These are phyloP conservation scores for Tuber aestivum DNA, from an alignment of 495 filamentous ascomycete species.

Conservation along the genomic window DNA sequence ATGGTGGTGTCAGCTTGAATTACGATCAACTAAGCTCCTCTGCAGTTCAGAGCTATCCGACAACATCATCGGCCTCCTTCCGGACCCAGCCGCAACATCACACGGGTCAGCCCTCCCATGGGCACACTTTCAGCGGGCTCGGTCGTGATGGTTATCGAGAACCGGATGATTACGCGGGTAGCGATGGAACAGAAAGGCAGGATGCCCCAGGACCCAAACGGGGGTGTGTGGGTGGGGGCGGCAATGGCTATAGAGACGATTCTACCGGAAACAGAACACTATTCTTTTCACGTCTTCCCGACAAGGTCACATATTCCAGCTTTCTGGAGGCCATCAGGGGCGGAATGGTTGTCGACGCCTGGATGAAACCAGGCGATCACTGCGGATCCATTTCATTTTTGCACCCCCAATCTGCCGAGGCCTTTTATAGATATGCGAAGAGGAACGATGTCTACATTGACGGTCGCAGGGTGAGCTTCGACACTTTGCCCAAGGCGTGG, in stretches of 20 bases:
- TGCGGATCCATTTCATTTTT: slow-evolving; percentile 66
- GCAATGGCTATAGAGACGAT: slow-evolving; percentile 20
- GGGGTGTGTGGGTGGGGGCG: not conserved
- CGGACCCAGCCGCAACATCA: slow-evolving; percentile 21
- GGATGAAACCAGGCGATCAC: slow-evolving; percentile 57
- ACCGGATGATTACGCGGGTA: slow-evolving; percentile 14
- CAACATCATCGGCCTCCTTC: slow-evolving; percentile 12
- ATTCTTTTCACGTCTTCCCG: slow-evolving; percentile 57
- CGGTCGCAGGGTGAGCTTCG: slow-evolving; percentile 57
- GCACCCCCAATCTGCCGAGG: slow-evolving; percentile 55
- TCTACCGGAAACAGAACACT: slow-evolving; percentile 51
- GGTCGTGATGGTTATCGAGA: slow-evolving; percentile 8
- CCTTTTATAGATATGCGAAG: slow-evolving; percentile 61
- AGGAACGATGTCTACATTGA: slow-evolving; percentile 64
- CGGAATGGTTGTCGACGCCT: slow-evolving; percentile 64
- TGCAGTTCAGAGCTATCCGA: not conserved
- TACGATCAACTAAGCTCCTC: not conserved
- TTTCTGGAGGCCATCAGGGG: slow-evolving; percentile 62
- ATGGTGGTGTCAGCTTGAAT: slow-evolving; percentile 3
- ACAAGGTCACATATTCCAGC: slow-evolving; percentile 60
- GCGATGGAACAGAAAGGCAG: slow-evolving; percentile 23
- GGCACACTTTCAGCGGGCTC: slow-evolving; percentile 1
- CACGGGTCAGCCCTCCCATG: slow-evolving; percentile 9
- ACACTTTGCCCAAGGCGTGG: not conserved
- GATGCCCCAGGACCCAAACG: slow-evolving; percentile 3